Evolutionary conservation across 2,329 filamentous ascomycete species (phyloP).

Genomic region (Colletotrichum sp.): DNA sequence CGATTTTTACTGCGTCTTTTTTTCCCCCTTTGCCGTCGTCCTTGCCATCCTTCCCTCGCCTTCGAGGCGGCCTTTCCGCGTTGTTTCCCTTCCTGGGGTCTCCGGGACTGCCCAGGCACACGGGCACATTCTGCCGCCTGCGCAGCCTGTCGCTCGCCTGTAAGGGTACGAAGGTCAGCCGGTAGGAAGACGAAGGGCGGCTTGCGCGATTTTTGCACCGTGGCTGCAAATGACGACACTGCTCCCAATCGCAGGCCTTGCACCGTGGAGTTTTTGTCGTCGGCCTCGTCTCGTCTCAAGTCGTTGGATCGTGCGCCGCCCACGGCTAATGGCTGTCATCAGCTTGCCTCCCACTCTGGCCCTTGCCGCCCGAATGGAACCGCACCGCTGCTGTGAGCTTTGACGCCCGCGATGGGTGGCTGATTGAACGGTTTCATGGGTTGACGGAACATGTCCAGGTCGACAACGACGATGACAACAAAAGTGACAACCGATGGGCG

Average conservation of each 20-base stretch:
- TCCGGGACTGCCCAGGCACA: conserved; percentile 4
- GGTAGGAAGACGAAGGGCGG: neutral
- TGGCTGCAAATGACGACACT: conserved; percentile 18
- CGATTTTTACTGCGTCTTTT: neutral
- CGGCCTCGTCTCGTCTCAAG: neutral
- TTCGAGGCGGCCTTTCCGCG: neutral
- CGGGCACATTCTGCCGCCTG: neutral
- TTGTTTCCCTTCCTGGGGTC: conserved; percentile 12
- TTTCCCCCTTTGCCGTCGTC: neutral
- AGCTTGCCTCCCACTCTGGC: neutral
- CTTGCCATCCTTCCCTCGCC: neutral
- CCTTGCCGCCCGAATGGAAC: neutral
- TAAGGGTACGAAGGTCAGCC: neutral
- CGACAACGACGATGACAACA: neutral
- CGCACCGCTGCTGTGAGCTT: neutral
- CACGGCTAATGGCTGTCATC: neutral
- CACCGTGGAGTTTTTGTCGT: neutral
- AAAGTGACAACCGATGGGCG: neutral
- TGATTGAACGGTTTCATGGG: neutral
- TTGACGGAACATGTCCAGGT: neutral
- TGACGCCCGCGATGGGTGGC: neutral
- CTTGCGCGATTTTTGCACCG: conserved; percentile 20
- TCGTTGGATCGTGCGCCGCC: neutral
- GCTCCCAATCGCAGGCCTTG: neutral
- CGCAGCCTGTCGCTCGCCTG: neutral